Base-by-base conservation (phyloP, 2,329 filamentous ascomycete species). In the Colletotrichum salicis region DNA sequence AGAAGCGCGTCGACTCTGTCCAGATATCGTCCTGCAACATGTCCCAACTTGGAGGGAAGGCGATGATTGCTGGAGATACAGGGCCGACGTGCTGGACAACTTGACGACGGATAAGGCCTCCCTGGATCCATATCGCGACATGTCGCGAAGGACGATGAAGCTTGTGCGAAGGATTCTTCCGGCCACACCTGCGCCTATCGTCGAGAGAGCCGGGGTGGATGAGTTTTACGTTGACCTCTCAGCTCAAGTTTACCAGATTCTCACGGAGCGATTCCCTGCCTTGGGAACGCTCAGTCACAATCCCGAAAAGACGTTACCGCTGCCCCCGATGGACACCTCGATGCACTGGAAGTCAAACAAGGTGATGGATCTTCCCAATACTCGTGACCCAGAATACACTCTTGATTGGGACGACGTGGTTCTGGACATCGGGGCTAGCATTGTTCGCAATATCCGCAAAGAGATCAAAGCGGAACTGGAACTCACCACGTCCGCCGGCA, bases 151-250 rank as follows among this genome's bases (percentile, higher is more conserved):
- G 24, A 56, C 54, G 7, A 56, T 56, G 11, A 24, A 56, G 27
- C 54, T 56, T 5, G 54, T 56, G 24, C 27, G 24, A 13, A 31
- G 27, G 13, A 27, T 56, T 4, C 15, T 56, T 6, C 54, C 64
- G 82, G 98, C 15, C 94, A 93, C 4, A 86, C 94, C 72, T 97
- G 97, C 78, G 97, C 97, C 77, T 88, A 92, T 59, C 98, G 98
- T 56, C 7, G 54, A 56, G 54, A 56, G 29, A 29, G 54, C 54
- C 19, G 29, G 54, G 3, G 54, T 56, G 10, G 54, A 56, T 11
- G 54, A 56, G 24, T 56, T 56, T 27, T 56, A 56, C 27, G 24
- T 56, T 19, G 54, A 56, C 15, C 29, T 56, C 15, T 56, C 54
- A 29, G 27, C 54, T 19, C 54, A 56, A 19, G 54, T 31, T 15